phyloP scores from a whole-genome alignment of 179 eudicot species.

The Pouteria campechiana region DNA sequence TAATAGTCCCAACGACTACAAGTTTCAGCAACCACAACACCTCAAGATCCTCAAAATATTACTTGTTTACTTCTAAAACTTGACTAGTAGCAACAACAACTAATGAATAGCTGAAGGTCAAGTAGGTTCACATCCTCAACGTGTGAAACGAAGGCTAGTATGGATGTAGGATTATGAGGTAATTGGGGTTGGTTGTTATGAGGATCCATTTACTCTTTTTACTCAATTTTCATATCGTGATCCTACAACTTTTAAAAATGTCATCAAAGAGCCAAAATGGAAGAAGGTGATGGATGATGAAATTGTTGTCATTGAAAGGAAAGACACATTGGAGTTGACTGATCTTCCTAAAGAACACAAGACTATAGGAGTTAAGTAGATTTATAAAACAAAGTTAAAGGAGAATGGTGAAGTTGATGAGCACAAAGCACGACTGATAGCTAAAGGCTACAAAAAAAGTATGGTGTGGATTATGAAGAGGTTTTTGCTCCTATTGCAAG shows the following conservation, averaged over 20 bases:
- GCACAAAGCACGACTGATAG: background rate
- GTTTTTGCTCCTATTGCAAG: slow-evolving; percentile 4
- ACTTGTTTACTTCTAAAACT: too few relatives aligned
- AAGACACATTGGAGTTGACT: background rate
- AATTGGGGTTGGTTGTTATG: background rate
- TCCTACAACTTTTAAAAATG: background rate
- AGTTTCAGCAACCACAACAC: too few relatives aligned
- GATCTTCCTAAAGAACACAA: background rate
- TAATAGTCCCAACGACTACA: too few relatives aligned
- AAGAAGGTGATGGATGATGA: background rate
- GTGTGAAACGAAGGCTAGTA: too few relatives aligned
- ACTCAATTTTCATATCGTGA: slow-evolving; percentile 1
- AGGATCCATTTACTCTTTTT: background rate
- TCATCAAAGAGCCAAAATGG: background rate
- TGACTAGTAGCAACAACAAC: too few relatives aligned
- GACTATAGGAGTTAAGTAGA: slow-evolving; percentile 2
- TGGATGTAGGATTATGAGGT: too few relatives aligned
- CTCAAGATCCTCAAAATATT: too few relatives aligned
- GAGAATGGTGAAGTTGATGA: slow-evolving; percentile 4
- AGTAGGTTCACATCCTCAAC: too few relatives aligned
- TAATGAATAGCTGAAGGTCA: too few relatives aligned
- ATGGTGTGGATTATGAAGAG: background rate
- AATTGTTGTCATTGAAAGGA: background rate
- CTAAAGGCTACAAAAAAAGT: slow-evolving; percentile 4
- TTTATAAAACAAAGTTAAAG: background rate